Evolutionary conservation across 148 eudicot genomes (phyloP).

Genomic region (Tetragonia tetragonoides): DNA sequence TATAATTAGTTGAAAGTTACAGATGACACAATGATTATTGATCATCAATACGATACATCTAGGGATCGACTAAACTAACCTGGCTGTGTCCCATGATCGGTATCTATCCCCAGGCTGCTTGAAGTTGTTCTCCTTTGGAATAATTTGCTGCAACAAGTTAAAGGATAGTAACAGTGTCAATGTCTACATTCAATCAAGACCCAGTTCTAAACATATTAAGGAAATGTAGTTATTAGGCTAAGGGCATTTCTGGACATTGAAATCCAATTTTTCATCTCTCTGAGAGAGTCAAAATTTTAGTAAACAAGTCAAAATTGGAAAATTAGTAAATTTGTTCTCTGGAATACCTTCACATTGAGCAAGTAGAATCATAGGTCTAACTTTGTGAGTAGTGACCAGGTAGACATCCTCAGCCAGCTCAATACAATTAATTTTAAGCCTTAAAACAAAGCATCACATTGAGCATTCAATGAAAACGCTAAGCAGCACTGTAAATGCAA

Average conservation of each 20-base stretch:
- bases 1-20: too few relatives aligned
- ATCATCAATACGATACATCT: not conserved
- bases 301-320: too few relatives aligned
- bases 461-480: not conserved
- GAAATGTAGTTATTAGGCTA: not conserved
- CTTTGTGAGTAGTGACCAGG: not conserved
- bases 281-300: too few relatives aligned
- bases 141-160: slow-evolving; percentile 47
- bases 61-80: slow-evolving; percentile 29
- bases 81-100: slow-evolving; percentile 72
- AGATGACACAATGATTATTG: too few relatives aligned
- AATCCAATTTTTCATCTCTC: too few relatives aligned
- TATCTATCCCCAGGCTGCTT: slow-evolving; percentile 92
- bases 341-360: too few relatives aligned
- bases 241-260: too few relatives aligned
- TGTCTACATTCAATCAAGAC: not conserved
- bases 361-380: too few relatives aligned
- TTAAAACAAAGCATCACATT: not conserved
- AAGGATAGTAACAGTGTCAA: not conserved
- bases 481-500: not conserved
- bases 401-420: not conserved
- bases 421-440: not conserved
- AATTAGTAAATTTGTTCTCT: too few relatives aligned
- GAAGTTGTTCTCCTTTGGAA: slow-evolving; percentile 85
- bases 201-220: not conserved